Evolutionary conservation across 345 rosid species (phyloP).

Genomic region (Eucalyptus dawsonii): DNA sequence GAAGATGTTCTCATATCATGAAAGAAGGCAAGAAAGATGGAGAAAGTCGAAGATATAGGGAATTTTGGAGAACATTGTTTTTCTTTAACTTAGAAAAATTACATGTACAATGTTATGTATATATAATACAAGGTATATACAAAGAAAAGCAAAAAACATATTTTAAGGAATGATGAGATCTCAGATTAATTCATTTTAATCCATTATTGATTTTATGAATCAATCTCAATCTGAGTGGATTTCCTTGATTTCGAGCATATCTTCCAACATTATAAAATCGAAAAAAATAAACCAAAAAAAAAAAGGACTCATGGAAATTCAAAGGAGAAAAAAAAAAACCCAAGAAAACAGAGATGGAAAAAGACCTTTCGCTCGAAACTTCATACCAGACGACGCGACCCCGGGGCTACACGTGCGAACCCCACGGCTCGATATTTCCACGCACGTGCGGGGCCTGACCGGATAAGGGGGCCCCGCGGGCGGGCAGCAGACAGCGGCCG

Average conservation of each 20-base stretch:
- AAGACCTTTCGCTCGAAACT: too few species aligned
- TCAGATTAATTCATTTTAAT: too few species aligned
- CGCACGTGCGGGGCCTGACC: constrained; percentile 1
- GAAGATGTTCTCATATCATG: rapidly evolving
- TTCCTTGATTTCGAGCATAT: too few species aligned
- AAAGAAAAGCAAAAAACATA: too few species aligned
- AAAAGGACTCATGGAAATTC: background rate
- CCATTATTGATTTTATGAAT: too few species aligned
- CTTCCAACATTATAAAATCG: too few species aligned
- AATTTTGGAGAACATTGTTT: background rate
- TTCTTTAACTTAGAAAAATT: background rate
- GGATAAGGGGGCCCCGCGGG: background rate
- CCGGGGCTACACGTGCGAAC: background rate
- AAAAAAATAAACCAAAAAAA: too few species aligned
- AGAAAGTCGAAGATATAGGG: background rate
- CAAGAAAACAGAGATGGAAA: background rate
- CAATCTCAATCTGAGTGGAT: too few species aligned
- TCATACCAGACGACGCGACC: background rate
- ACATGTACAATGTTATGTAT: background rate
- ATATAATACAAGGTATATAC: too few species aligned
- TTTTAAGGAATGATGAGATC: too few species aligned
- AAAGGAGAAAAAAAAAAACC: too few species aligned
- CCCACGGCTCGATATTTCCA: background rate
- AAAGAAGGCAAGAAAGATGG: rapidly evolving
- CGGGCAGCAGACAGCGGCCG: constrained; percentile 15